Conservation (phyloP, 768 basidiomycete genomes). For the Amanita rimosa region DNA sequence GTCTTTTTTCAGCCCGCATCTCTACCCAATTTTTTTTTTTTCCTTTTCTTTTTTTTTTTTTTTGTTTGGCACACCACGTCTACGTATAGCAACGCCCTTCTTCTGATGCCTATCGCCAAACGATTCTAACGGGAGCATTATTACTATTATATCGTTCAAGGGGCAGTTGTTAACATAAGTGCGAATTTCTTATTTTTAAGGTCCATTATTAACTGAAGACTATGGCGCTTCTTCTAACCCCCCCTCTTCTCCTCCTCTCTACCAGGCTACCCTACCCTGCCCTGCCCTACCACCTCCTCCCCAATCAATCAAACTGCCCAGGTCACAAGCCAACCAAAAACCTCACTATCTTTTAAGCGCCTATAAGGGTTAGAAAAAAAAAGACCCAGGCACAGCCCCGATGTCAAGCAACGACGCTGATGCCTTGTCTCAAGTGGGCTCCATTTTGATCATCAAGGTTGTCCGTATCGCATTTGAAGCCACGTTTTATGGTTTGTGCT, state of each 20-base stretch:
- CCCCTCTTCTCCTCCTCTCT: not conserved
- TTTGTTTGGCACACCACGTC: too few relatives aligned
- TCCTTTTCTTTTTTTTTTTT: too few relatives aligned
- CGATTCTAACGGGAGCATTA: too few relatives aligned
- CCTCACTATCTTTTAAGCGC: not conserved
- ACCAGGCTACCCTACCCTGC: too few relatives aligned
- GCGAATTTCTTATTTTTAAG: not conserved
- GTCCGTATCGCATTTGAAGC: conserved; percentile 10
- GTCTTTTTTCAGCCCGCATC: too few relatives aligned
- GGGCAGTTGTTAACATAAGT: too few relatives aligned
- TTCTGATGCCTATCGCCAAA: too few relatives aligned
- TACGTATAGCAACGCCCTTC: too few relatives aligned
- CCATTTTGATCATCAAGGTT: conserved; percentile 10
- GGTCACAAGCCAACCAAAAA: not conserved
- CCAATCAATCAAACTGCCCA: too few relatives aligned
- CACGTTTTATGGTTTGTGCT: conserved; percentile 10
- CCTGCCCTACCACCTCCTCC: too few relatives aligned
- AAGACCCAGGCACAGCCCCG: not conserved
- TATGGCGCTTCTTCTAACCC: not conserved
- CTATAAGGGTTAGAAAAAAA: not conserved
- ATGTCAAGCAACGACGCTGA: conserved; percentile 6
- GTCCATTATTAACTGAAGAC: not conserved
- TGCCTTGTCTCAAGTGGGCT: conserved; percentile 8
- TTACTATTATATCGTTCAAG: too few relatives aligned
- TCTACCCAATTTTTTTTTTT: too few relatives aligned